Percentiles rank a stretch among this genome's conserved stretches.
Evolutionary conservation across 768 basidiomycete genomes (phyloP).

Genomic region (Tulasnella sp.): DNA sequence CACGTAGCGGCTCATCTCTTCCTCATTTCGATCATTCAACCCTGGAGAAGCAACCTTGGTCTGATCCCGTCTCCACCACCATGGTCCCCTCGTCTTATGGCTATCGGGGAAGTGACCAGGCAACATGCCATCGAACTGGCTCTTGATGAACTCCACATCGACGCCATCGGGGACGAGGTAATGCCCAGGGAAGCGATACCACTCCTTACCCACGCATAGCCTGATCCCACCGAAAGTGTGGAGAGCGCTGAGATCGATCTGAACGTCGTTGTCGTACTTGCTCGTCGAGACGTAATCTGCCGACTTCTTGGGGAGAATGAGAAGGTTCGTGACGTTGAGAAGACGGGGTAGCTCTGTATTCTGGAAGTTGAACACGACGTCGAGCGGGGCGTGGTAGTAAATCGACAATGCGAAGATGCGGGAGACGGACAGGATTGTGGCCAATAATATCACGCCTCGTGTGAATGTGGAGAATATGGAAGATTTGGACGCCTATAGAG

Average conservation of each 20-base stretch:
- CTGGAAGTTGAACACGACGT: slow-evolving; percentile 59
- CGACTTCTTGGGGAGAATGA: slow-evolving; percentile 36
- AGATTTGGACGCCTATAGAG: slow-evolving; percentile 59
- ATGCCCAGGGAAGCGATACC: slow-evolving; percentile 88
- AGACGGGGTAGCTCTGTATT: slow-evolving; percentile 68
- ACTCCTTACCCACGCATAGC: slow-evolving; percentile 87
- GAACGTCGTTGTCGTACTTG: slow-evolving; percentile 29
- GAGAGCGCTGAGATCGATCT: slow-evolving; percentile 58
- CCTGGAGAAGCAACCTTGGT: slow-evolving; percentile 50
- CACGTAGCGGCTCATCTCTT: slow-evolving; percentile 70
- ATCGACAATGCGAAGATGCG: slow-evolving; percentile 72
- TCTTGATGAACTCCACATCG: slow-evolving; percentile 79
- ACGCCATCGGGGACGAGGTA: slow-evolving; percentile 79
- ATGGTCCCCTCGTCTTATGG: slow-evolving; percentile 24
- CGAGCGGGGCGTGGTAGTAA: slow-evolving; percentile 87
- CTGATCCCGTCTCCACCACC: slow-evolving; percentile 47
- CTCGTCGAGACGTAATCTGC: slow-evolving; percentile 32
- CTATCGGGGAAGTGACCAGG: slow-evolving; percentile 65
- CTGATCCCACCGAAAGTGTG: slow-evolving; percentile 51
- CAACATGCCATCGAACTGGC: slow-evolving; percentile 79
- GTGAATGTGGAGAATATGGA: slow-evolving; percentile 68
- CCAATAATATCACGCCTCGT: slow-evolving; percentile 50
- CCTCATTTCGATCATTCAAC: slow-evolving; percentile 81
- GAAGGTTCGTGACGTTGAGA: slow-evolving; percentile 57
- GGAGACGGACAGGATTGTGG: slow-evolving; percentile 59